Evolutionary conservation across 2,329 filamentous ascomycete species (phyloP).

Genomic region (Arthroderma uncinatum): DNA sequence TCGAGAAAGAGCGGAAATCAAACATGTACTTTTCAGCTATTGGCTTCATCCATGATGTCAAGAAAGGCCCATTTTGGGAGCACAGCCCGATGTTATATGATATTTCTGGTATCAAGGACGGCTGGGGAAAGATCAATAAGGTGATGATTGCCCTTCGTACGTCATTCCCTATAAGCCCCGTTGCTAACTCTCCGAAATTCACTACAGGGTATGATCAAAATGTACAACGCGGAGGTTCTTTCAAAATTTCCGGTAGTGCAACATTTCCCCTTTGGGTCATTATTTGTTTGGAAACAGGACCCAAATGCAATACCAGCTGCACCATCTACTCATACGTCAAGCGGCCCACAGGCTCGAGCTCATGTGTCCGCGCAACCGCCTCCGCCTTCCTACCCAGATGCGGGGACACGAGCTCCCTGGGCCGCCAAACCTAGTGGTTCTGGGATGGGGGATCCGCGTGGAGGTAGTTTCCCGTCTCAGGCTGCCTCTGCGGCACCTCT

Average conservation of each 20-base stretch:
- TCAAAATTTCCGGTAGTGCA: slow-evolving; percentile 98
- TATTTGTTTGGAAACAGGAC: slow-evolving; percentile 67
- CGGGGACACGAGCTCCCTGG: slow-evolving; percentile 30
- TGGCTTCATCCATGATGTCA: slow-evolving; percentile 95
- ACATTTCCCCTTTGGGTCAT: slow-evolving; percentile 73
- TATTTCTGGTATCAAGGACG: slow-evolving; percentile 76
- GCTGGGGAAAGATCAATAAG: slow-evolving; percentile 99
- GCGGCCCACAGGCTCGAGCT: slow-evolving; percentile 4
- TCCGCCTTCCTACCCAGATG: slow-evolving; percentile 11
- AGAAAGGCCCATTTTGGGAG: slow-evolving; percentile 92
- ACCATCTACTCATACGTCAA: slow-evolving; percentile 44
- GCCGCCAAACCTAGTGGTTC: slow-evolving; percentile 9
- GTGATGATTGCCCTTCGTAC: slow-evolving; percentile 24
- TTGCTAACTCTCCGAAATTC: not conserved
- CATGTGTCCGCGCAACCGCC: not conserved
- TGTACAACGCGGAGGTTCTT: slow-evolving; percentile 95
- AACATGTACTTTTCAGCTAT: slow-evolving; percentile 94
- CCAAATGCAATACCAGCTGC: slow-evolving; percentile 45
- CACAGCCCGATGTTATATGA: slow-evolving; percentile 92
- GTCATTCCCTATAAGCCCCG: not conserved
- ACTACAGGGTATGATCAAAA: slow-evolving; percentile 84
- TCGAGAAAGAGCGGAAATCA: slow-evolving; percentile 51
- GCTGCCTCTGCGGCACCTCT: not conserved
- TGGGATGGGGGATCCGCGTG: slow-evolving; percentile 6
- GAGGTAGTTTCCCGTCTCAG: not conserved